Evolutionary conservation across 495 filamentous ascomycete genomes (phyloP).

Genomic region (Trichoderma erinaceum): DNA sequence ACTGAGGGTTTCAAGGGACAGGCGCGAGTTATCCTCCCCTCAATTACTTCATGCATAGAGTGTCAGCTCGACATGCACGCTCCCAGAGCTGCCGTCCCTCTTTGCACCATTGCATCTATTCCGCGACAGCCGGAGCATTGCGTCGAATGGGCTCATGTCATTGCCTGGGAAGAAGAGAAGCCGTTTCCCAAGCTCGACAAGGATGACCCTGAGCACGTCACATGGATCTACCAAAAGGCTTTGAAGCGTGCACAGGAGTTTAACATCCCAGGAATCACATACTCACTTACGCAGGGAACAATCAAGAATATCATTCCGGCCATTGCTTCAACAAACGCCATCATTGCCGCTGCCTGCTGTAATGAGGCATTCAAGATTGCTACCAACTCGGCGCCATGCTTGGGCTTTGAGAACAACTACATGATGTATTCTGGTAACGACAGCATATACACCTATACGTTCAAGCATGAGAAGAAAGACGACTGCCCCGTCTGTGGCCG

Average conservation of each 20-base stretch:
- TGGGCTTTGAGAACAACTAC: conserved; percentile 71
- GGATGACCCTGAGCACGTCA: conserved; percentile 94
- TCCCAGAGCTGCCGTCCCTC: conserved; percentile 84
- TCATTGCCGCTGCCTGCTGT: conserved; percentile 90
- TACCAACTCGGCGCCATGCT: conserved; percentile 69
- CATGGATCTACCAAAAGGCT: conserved; percentile 89
- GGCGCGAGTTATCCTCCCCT: conserved; percentile 85
- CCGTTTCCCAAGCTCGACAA: conserved; percentile 71
- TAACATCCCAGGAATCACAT: conserved; percentile 88
- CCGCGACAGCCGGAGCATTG: conserved; percentile 97
- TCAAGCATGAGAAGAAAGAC: conserved; percentile 81
- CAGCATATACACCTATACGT: conserved; percentile 92
- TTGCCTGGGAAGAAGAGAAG: conserved; percentile 58
- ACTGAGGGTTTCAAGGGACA: conserved; percentile 99
- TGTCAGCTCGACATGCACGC: conserved; percentile 98
- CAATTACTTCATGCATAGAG: conserved; percentile 91
- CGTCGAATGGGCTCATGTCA: conserved; percentile 97
- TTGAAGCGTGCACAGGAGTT: conserved; percentile 76
- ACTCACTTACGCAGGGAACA: conserved; percentile 93
- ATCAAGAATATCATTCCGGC: conserved; percentile 99
- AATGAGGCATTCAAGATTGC: conserved; percentile 96
- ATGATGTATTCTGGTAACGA: conserved; percentile 99
- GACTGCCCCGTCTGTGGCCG: conserved; percentile 95
- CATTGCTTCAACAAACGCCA: conserved; percentile 95
- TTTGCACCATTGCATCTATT: conserved; percentile 95